Conservation (phyloP, 257 asterid genomes). For the Plantago elongata region DNA sequence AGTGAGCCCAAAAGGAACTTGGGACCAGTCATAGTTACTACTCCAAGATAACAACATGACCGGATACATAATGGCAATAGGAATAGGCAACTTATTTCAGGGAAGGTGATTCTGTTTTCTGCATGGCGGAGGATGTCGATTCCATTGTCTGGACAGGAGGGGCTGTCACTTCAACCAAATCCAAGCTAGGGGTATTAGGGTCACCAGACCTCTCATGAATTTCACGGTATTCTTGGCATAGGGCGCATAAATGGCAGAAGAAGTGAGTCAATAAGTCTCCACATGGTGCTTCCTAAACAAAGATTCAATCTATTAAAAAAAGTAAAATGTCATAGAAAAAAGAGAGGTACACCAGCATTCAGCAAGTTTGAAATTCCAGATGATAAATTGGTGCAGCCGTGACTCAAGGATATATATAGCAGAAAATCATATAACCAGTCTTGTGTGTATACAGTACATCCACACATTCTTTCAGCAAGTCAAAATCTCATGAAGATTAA, state of each 20-base stretch:
- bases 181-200: constrained; percentile 28
- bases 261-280: constrained; percentile 82
- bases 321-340: no score
- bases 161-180: constrained; percentile 53
- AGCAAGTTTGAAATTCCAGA: no score
- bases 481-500: no score
- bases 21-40: neutral
- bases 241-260: constrained; percentile 86
- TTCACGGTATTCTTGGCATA: constrained; percentile 92
- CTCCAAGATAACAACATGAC: constrained; percentile 7
- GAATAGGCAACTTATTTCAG: constrained; percentile 14
- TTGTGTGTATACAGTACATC: no score
- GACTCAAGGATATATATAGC: no score
- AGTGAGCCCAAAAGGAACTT: neutral
- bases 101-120: constrained; percentile 3
- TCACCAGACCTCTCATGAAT: constrained; percentile 64
- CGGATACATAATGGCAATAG: constrained; percentile 9
- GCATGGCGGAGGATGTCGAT: constrained; percentile 25
- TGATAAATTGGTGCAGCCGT: no score
- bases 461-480: no score
- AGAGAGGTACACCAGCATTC: no score
- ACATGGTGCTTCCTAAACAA: constrained; percentile 78
- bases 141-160: constrained; percentile 84
- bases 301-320: no score
- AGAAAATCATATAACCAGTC: no score